Evolutionary conservation across 441 rosid species (phyloP), one percentile per base, ranked within the genome.

Genomic region (Populus hybrid): DNA sequence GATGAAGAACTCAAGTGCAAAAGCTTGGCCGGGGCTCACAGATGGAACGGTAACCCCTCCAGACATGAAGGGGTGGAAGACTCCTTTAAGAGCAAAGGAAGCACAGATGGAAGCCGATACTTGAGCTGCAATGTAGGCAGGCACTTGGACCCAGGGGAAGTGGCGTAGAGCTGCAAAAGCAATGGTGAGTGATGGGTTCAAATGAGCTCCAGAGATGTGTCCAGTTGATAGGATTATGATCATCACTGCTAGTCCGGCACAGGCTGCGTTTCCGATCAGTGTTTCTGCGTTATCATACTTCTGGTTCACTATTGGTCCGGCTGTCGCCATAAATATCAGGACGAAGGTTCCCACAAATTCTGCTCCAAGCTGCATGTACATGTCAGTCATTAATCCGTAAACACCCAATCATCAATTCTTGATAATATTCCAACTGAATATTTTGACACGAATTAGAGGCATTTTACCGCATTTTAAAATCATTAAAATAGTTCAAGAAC

Each of bases 281-380:
- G 94, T 79, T 82, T 96, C 99, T 0, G 84, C 96, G 21, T 92
- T 88, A 19, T 74, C 24, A 85, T 92, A 92, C 82, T 94, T 96
- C 38, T 94, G 91, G 88, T 96, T 88, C 83, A 96, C 98, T 68
- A 96, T 94, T 19, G 99, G 98, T 9, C 89, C 99, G 0, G 97
- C 99, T 10, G 97, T 83, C 23, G 98, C 99, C 0, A 91, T 89
- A 75, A 95, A 93, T 80, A 95, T 93, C 75, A 95, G 87, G 77
- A 95, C 91, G 79, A 95, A 95, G 28, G 98, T 95, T 76, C 98
- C 99, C n/a, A 95, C 97, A 32, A 95, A 95, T 85, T 95, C 99
- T 0, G 99, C 99, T 61, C 98, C 99, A 14, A 95, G 75, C 98
- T 95, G 88, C 86, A 40, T 66, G 11, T 32, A 50, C 19, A 46